Base-by-base conservation (phyloP, 2,329 filamentous ascomycete species). In the Esteya vermicola region DNA sequence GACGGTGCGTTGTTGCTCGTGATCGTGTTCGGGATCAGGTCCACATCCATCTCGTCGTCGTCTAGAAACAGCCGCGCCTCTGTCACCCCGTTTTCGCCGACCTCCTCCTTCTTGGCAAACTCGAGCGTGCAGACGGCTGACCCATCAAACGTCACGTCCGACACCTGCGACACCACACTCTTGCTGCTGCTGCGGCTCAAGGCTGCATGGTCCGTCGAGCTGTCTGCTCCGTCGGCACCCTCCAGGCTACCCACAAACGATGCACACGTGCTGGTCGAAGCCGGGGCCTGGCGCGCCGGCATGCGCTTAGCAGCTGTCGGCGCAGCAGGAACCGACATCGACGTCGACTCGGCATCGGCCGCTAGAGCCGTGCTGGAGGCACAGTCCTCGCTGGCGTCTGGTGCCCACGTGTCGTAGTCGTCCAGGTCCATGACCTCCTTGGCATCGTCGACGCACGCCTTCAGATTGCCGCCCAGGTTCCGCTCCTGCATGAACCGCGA, bases 1-100 rank as follows among this genome's bases (percentile, higher is more conserved):
- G 80, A 85, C 19, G 82, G 82, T 9, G 82, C 81, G 48, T 83
- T 82, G 57, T 85, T 85, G 55, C 79, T 81, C 38, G 78, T 67
- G 33, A 78, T 60, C 0, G 78, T 81, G 50, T 76, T 75, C 6
- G 81, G 81, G 50, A 78, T 84, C 42, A 83, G 58, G 40, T 82
- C 75, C 35, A 67, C 64, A 40, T 77, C 72, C 53, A 75, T 64
- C 22, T 42, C 45, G 34, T 65, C 68, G 13, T 37, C 42, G 46
- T 68, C n/a, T n/a, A n/a, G n/a, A n/a, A n/a, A 69, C 30, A 66
- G 51, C 33, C 58, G 54, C 21, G 59, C 54, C 19, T 47, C 49
- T 12, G 50, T n/a, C n/a, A n/a, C 51, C 20, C 47, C 48, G 25
- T 47, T 48, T 35, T 48, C 28, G 28, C n/a, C 10, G 26, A 14